Evolutionary conservation across 2,329 filamentous ascomycete species (phyloP).

Genomic region (Orbilia oligospora): DNA sequence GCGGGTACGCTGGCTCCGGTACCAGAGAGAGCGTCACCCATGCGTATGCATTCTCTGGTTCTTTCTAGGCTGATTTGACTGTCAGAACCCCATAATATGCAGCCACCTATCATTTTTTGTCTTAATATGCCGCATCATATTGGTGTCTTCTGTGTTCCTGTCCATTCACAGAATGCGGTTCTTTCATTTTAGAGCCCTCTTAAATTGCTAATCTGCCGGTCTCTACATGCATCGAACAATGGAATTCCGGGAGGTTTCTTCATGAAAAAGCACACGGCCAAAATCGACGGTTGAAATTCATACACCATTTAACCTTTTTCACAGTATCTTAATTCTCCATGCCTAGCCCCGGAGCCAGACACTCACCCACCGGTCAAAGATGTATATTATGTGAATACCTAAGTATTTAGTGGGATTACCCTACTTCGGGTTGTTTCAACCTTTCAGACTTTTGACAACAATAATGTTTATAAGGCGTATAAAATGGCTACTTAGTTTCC

Average conservation of each 20-base stretch:
- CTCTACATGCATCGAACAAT: not conserved
- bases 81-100: constrained; percentile 49
- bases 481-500: not conserved
- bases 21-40: constrained; percentile 21
- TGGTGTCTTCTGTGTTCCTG: not conserved
- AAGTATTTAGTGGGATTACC: too few species aligned
- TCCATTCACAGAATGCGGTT: constrained; percentile 1
- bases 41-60: constrained; percentile 14
- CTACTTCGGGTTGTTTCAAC: not conserved
- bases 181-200: not conserved
- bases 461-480: not conserved
- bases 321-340: not conserved
- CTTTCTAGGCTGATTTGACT: constrained; percentile 41
- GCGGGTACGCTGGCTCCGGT: constrained; percentile 22
- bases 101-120: constrained; percentile 45
- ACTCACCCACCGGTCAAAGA: too few species aligned
- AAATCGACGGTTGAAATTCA: constrained; percentile 16
- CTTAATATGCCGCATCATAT: constrained; percentile 50
- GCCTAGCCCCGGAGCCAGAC: too few species aligned
- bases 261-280: not conserved
- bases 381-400: too few species aligned
- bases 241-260: not conserved
- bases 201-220: constrained; percentile 20
- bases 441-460: not conserved
- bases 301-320: constrained; percentile 7